Base-by-base conservation (phyloP, 2,329 filamentous ascomycete species). In the Immersiporthe knoxdaviesiana region DNA sequence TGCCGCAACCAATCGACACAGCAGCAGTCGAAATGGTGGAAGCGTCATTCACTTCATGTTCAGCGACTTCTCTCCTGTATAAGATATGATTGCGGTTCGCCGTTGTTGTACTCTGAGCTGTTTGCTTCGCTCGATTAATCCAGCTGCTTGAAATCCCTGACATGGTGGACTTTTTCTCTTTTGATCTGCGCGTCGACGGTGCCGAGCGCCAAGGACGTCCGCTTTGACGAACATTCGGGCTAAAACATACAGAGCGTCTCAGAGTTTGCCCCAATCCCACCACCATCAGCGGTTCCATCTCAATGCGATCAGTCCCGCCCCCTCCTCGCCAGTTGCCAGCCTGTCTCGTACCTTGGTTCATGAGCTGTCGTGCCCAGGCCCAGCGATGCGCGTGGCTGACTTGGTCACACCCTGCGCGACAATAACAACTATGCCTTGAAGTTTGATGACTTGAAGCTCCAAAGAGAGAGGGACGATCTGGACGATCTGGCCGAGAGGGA, bases 241-340 rank as follows among this genome's bases (percentile, higher is more conserved):
- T 78, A 79, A 80, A 80, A 79, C 78, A 76, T 71, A 66, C 73
- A 73, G 71, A 71, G 71, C 74, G 77, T 78, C 77, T 79, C 77
- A 76, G 74, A 72, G 41, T 58, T 68, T 56, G 41, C 18, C 65
- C 65, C 59, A 61, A 68, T 56, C 50, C 68, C 65, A 65, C 50
- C 58, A 54, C 27, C 11, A 58, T 47, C 56, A 66, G 52, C 35
- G 52, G 54, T 44, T 16, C 52, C 21, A 21, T 59, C 60, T 59
- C 50, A 67, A 64, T 70, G 65, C 68, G 68, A 52, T 47, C 18
- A 18, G 39, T 50, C 16, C 39, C 41, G 2, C 44, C 44, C 44
- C 18, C 8, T 10, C 44, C 44, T 7, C n/a, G 44, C 44, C 44
- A 47, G 21, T 2, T 47, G 54, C 11, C 65, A 47, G 30, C 56